Percentiles rank a stretch among this genome's conserved stretches.
These are phyloP conservation scores for Solanum chilense DNA, from an alignment of 257 asterid species.

Conservation along the genomic window DNA sequence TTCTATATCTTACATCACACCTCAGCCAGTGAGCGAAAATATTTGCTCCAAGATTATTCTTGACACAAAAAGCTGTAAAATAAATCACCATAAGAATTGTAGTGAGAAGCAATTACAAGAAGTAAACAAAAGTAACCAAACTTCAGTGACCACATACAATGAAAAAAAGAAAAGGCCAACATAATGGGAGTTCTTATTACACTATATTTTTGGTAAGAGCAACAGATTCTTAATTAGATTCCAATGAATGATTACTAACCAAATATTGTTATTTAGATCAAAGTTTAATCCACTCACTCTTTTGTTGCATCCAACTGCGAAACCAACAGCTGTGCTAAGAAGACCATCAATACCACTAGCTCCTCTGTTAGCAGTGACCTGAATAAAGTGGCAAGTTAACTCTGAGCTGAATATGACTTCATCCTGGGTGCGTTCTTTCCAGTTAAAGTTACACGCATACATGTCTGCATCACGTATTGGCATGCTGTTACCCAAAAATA, in stretches of 20 bases:
- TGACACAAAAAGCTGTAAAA: neutral
- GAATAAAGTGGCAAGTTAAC: constrained; percentile 69
- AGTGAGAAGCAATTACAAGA: neutral
- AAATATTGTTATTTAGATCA: neutral
- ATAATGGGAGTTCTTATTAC: neutral
- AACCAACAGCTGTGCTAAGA: constrained; percentile 90
- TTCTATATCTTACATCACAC: neutral
- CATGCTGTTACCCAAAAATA: constrained; percentile 98
- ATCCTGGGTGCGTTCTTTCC: constrained; percentile 39
- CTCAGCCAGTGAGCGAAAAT: neutral
- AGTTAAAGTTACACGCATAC: constrained; percentile 57
- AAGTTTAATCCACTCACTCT: constrained; percentile 39
- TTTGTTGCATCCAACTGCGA: constrained; percentile 88
- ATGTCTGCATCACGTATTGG: constrained; percentile 93
- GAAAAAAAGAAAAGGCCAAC: neutral
- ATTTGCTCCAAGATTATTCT: neutral
- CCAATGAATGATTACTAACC: neutral
- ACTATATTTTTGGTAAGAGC: neutral
- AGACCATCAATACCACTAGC: constrained; percentile 98
- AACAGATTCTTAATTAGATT: neutral
- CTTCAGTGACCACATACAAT: neutral
- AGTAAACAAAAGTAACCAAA: neutral
- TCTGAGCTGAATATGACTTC: constrained; percentile 39
- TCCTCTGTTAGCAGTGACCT: constrained; percentile 80
- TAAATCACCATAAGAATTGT: neutral